Conservation (phyloP, 495 filamentous ascomycete species). For the Penicillium malachiteum region DNA sequence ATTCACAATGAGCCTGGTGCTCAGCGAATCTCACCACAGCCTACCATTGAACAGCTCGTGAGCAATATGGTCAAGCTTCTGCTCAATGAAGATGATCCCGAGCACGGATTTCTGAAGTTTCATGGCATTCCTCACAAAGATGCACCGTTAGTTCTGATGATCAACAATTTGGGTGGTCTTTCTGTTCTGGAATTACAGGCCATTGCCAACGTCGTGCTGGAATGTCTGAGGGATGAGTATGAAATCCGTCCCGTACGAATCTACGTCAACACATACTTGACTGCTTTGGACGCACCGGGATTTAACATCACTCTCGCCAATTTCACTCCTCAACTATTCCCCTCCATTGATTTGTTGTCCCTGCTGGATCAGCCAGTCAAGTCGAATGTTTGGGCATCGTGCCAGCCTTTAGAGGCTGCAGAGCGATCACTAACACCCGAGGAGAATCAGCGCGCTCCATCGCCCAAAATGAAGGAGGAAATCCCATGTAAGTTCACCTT, state of each 20-base stretch:
- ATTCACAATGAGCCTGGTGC: constrained; percentile 18
- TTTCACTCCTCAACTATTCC: constrained; percentile 4
- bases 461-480: neutral
- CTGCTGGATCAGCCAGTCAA: constrained; percentile 8
- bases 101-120: constrained; percentile 15
- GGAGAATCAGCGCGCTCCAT: neutral
- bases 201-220: constrained; percentile 7
- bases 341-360: constrained; percentile 1
- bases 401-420: constrained; percentile 1
- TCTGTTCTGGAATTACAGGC: constrained; percentile 14
- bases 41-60: constrained; percentile 10
- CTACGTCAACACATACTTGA: constrained; percentile 13
- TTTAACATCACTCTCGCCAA: constrained; percentile 15
- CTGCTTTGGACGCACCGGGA: constrained; percentile 13
- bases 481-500: constrained; percentile 4
- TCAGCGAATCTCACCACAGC: constrained; percentile 9
- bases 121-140: constrained; percentile 3
- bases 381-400: constrained; percentile 3
- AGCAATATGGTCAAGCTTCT: constrained; percentile 8
- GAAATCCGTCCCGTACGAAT: constrained; percentile 9
- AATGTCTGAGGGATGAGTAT: constrained; percentile 3
- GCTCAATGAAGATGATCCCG: constrained; percentile 6
- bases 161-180: constrained; percentile 15
- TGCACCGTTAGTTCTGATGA: constrained; percentile 8
- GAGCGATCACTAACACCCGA: neutral